Conservation (phyloP, 2,329 filamentous ascomycete species). For the Ophiostoma australiae region DNA sequence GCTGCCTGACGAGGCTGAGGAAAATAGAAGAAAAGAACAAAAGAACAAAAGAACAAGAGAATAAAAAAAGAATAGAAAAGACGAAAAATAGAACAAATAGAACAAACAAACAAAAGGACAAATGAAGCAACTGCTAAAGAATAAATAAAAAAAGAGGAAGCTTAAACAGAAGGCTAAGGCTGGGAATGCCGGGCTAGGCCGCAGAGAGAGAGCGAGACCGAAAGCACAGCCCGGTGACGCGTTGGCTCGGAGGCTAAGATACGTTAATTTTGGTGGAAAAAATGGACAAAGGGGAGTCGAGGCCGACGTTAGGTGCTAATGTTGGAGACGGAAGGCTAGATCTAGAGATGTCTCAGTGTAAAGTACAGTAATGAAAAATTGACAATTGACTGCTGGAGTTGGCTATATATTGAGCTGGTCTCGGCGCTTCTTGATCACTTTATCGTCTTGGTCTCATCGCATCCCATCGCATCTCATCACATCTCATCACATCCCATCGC, state of each 20-base stretch:
- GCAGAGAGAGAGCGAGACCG: slow-evolving; percentile 4
- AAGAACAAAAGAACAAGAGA: not conserved
- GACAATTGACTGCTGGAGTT: no score
- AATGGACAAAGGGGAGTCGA: not conserved
- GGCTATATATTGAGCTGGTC: not conserved
- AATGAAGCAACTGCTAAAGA: not conserved
- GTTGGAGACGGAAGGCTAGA: not conserved
- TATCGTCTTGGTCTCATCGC: not conserved
- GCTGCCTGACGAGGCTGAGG: slow-evolving; percentile 14
- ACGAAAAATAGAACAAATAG: not conserved
- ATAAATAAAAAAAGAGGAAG: not conserved
- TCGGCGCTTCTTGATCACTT: not conserved
- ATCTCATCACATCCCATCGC: not conserved
- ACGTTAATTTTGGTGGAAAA: not conserved
- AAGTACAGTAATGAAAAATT: not conserved
- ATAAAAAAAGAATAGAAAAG: not conserved
- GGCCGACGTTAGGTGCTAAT: not conserved
- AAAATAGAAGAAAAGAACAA: not conserved
- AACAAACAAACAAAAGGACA: not conserved
- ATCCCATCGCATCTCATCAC: not conserved
- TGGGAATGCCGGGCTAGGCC: not conserved
- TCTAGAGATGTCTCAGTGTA: not conserved
- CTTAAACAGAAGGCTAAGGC: not conserved
- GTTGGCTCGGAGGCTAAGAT: not conserved
- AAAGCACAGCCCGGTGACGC: slow-evolving; percentile 4